Conservation (phyloP, 768 basidiomycete genomes). For the Pleurotus giganteus region DNA sequence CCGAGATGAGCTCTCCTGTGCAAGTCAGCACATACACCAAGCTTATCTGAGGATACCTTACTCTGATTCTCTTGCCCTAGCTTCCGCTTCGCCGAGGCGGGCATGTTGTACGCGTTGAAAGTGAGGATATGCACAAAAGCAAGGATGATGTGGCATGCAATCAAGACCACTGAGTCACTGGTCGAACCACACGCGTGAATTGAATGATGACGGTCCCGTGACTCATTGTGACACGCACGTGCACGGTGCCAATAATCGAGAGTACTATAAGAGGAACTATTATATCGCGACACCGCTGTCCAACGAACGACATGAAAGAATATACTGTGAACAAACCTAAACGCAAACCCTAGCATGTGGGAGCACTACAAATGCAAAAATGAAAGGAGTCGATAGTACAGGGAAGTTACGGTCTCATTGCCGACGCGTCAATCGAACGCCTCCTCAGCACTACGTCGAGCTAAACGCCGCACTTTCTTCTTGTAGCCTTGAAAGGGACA, state of each 20-base stretch:
- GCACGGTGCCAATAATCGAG: background rate
- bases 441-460: slow-evolving; percentile 85
- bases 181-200: background rate
- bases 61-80: background rate
- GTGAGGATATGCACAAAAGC: background rate
- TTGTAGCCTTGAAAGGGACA: slow-evolving; percentile 61
- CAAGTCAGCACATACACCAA: background rate
- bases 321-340: background rate
- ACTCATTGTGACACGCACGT: background rate
- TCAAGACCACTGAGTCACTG: background rate
- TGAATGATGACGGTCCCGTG: slow-evolving; percentile 1
- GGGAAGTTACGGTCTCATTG: slow-evolving; percentile 12
- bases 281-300: background rate
- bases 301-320: background rate
- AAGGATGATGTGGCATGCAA: background rate
- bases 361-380: slow-evolving; percentile 14
- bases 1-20: slow-evolving; percentile 30
- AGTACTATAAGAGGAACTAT: background rate
- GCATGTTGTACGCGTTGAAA: slow-evolving; percentile 7
- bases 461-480: slow-evolving; percentile 95
- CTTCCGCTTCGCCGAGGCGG: slow-evolving; percentile 29
- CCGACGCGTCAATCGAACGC: slow-evolving; percentile 58
- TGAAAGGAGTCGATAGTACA: slow-evolving; percentile 8
- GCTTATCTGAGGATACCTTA: background rate
- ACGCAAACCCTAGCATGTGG: background rate